Conservation (phyloP, 2,329 filamentous ascomycete species). For the Hymenoscyphus scutula region DNA sequence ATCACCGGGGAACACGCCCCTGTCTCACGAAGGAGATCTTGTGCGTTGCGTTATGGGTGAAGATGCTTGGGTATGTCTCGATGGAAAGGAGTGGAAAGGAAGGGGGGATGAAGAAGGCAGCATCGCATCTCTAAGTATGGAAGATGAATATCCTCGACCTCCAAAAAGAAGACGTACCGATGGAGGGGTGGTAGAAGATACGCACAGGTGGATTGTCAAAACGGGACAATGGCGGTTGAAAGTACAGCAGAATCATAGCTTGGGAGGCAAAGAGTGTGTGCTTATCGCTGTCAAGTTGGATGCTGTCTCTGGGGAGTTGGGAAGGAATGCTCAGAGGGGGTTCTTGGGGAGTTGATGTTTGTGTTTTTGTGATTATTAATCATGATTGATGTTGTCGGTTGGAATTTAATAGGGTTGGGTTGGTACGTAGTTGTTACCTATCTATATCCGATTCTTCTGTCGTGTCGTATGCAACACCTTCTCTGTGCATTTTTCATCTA, state of each 20-base stretch:
- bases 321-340: slow-evolving; percentile 60
- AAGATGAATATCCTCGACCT: slow-evolving; percentile 11
- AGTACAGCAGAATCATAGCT: slow-evolving; percentile 55
- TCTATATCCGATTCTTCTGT: background rate
- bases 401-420: background rate
- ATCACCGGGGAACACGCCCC: slow-evolving; percentile 65
- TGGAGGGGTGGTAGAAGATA: slow-evolving; percentile 21
- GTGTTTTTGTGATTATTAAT: background rate
- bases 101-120: slow-evolving; percentile 10
- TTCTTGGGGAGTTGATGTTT: slow-evolving; percentile 45
- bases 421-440: background rate
- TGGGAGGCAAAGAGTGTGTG: slow-evolving; percentile 61
- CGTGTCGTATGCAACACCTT: background rate
- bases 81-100: slow-evolving; percentile 45
- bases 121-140: slow-evolving; percentile 15
- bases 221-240: slow-evolving; percentile 71
- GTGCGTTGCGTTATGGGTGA: slow-evolving; percentile 63
- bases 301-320: slow-evolving; percentile 62
- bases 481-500: background rate
- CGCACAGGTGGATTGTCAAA: slow-evolving; percentile 56
- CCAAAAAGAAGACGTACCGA: slow-evolving; percentile 19
- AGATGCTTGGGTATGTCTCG: slow-evolving; percentile 57
- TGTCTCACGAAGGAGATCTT: slow-evolving; percentile 59
- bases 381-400: background rate
- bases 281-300: slow-evolving; percentile 76